phyloP scores from a whole-genome alignment of 1,284 basidiomycete genomes.

The Pholiota adiposa region DNA sequence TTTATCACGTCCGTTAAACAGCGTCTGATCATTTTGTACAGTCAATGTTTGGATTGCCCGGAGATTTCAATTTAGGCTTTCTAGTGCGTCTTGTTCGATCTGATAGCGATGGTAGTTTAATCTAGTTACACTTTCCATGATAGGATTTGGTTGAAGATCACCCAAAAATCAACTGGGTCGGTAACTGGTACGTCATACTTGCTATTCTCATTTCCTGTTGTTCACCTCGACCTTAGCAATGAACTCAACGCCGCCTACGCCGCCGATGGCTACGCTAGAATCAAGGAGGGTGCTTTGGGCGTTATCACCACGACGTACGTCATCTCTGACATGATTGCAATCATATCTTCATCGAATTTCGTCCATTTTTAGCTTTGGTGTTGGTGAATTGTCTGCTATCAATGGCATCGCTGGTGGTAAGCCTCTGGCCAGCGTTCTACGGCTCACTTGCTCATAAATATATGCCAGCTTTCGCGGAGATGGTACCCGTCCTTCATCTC shows the following conservation, averaged over 20 bases:
- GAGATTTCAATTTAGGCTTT: constrained; percentile 91
- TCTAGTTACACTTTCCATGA: neutral
- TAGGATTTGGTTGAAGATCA: constrained; percentile 89
- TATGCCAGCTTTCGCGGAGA: constrained; percentile 75
- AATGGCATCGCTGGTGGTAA: constrained; percentile 79
- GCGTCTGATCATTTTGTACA: constrained; percentile 25
- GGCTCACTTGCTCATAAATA: neutral
- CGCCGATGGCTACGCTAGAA: constrained; percentile 93
- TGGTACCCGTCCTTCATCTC: constrained; percentile 91
- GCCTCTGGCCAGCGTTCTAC: neutral
- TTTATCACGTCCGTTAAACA: neutral
- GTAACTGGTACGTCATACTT: constrained; percentile 67
- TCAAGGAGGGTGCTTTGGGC: constrained; percentile 75
- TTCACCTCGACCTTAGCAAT: constrained; percentile 54
- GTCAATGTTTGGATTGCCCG: constrained; percentile 88
- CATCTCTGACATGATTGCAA: neutral
- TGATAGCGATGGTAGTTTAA: neutral
- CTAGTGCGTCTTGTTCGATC: constrained; percentile 44
- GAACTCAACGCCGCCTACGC: constrained; percentile 90
- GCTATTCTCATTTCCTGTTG: neutral
- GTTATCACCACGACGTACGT: constrained; percentile 77
- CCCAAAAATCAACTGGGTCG: constrained; percentile 83
- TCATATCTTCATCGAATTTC: neutral
- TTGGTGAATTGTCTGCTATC: constrained; percentile 86
- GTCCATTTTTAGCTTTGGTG: constrained; percentile 74